Base-by-base conservation (phyloP, 1,284 basidiomycete species). In the Ustilago bromivora region DNA sequence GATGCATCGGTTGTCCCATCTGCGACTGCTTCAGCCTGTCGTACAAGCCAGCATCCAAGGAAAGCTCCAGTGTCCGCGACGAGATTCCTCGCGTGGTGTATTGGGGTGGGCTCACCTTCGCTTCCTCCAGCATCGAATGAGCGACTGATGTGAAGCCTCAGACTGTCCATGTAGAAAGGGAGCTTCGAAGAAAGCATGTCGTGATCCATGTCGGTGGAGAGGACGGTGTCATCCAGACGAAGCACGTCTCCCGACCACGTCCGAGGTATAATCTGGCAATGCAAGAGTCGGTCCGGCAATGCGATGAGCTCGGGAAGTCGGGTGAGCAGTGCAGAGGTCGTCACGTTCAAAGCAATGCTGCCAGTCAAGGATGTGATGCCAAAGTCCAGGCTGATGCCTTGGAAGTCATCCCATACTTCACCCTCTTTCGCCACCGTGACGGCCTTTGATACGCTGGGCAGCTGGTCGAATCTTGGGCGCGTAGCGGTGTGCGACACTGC, bases 341-440 rank as follows among this genome's bases (percentile, higher is more conserved):
- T 19, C 12, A 57, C 15, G 1, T 61, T 32, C 23, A 73, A 41
- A 2, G 3, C 13, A 9, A 31, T 62, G 4, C 78, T 79, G 1
- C 52, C 19, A 0, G 65, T 47, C n/a, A 80, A 64, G 6, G 78
- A 67, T n/a, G 8, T 11, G 9, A 85, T 71, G 40, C 80, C 83
- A 46, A 85, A 84, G 61, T 85, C 79, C 38, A 83, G 32, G 35
- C 77, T 71, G 23, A 85, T 66, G 34, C 74, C 70, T 28, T 71
- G 60, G 49, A 74, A 73, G 51, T 74, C 76, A 49, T 78, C 76
- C 77, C 77, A 79, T 11, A 40, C n/a, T 11, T 66, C 59, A 38
- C 41, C 43, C 32, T 40, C n/a, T 3, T 23, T 58, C n/a, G 32
- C 15, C 10, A 46, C 57, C 7, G 40, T 5, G 19, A 40, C 46